Conservation (phyloP, 2,329 filamentous ascomycete species). For the Ophiostoma pallidulum region DNA sequence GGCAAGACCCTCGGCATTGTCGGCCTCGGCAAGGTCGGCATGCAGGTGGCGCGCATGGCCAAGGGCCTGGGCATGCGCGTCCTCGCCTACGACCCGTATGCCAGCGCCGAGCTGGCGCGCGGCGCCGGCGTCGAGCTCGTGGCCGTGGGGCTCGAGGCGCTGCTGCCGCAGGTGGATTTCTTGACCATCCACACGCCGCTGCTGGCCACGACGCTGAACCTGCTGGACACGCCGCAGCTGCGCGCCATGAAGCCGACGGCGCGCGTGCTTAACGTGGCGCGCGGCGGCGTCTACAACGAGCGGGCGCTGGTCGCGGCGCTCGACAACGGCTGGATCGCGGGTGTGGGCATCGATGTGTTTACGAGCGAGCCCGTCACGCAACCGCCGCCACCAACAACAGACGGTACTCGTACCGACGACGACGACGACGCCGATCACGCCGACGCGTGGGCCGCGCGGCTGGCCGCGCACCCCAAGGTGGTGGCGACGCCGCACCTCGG, state of each 20-base stretch:
- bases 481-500: conserved; percentile 73
- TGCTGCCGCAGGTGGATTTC: conserved; percentile 63
- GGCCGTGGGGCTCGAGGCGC: conserved; percentile 38
- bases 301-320: conserved; percentile 60
- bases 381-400: too few species aligned
- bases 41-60: conserved; percentile 71
- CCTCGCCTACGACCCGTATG: conserved; percentile 67
- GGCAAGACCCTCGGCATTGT: conserved; percentile 69
- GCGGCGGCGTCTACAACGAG: conserved; percentile 75
- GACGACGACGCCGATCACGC: conserved; percentile 34
- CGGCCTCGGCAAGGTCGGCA: conserved; percentile 72
- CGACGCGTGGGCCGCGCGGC: conserved; percentile 47
- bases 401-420: too few species aligned
- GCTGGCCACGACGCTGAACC: conserved; percentile 64
- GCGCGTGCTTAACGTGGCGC: conserved; percentile 67
- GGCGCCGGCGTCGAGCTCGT: conserved; percentile 57
- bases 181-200: conserved; percentile 74
- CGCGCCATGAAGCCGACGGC: conserved; percentile 63
- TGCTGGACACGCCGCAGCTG: conserved; percentile 60
- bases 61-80: conserved; percentile 70
- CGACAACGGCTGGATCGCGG: conserved; percentile 61
- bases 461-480: conserved; percentile 61
- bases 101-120: conserved; percentile 60
- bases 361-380: conserved; percentile 58
- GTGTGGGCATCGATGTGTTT: conserved; percentile 73